Evolutionary conservation across 2,329 filamentous ascomycete genomes (phyloP).

Genomic region (Thielaviopsis euricoi): DNA sequence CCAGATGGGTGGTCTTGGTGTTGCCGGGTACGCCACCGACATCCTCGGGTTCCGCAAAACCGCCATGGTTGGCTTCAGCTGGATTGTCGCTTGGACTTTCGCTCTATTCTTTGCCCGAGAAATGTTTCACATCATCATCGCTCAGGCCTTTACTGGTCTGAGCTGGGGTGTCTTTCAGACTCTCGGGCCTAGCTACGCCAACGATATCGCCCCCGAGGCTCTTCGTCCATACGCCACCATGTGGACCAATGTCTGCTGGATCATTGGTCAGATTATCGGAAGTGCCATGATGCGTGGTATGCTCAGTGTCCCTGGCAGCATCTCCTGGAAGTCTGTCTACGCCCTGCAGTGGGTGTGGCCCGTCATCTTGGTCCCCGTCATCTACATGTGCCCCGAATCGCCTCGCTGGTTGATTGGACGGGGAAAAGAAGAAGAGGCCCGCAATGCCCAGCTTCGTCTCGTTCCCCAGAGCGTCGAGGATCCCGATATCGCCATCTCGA

Average conservation of each 20-base stretch:
- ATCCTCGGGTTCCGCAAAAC: conserved; percentile 24
- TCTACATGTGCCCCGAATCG: conserved; percentile 22
- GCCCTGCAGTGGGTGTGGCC: conserved; percentile 30
- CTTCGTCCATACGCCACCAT: conserved; percentile 23
- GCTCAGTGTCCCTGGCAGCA: conserved; percentile 20
- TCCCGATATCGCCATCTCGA: conserved; percentile 14
- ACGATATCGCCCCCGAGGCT: conserved; percentile 19
- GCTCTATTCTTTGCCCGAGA: conserved; percentile 25
- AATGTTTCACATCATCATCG: conserved; percentile 21
- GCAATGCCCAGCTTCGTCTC: conserved; percentile 15
- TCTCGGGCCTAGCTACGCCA: conserved; percentile 26
- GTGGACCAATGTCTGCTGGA: conserved; percentile 26
- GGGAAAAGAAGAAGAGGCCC: conserved; percentile 18
- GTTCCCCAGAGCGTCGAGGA: conserved; percentile 16
- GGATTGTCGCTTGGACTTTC: conserved; percentile 24
- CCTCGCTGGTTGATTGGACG: conserved; percentile 31
- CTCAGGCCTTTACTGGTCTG: conserved; percentile 25
- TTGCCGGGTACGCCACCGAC: conserved; percentile 27
- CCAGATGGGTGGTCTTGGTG: conserved; percentile 27
- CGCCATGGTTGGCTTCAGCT: conserved; percentile 22
- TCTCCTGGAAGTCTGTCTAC: conserved; percentile 27
- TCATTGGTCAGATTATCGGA: conserved; percentile 25
- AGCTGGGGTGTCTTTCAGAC: conserved; percentile 25
- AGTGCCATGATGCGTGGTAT: conserved; percentile 24
- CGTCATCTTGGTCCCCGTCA: conserved; percentile 20